A percentile compares a stretch with the other conserved stretches of the same genome.
Conservation (phyloP, 179 eudicot genomes). For the Carnegiea gigantea region DNA sequence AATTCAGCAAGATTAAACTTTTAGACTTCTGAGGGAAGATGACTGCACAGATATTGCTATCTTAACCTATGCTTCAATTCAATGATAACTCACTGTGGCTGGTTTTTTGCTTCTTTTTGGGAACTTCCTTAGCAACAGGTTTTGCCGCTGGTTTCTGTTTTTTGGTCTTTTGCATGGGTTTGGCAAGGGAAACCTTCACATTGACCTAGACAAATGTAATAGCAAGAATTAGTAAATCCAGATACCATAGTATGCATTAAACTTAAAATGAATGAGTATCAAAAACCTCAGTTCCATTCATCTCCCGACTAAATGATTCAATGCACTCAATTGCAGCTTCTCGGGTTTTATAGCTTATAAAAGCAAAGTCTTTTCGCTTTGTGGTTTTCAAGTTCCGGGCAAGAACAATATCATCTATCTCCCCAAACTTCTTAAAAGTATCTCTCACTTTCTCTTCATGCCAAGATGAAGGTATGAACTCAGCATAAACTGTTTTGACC, state of each 20-base stretch:
- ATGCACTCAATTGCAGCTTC: slow-evolving; percentile 70
- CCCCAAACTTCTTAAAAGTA: slow-evolving; percentile 59
- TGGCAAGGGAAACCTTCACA: slow-evolving; percentile 63
- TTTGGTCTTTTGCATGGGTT: slow-evolving; percentile 42
- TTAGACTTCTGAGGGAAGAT: neutral
- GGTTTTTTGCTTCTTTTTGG: slow-evolving; percentile 30
- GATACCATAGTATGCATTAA: slow-evolving; percentile 2
- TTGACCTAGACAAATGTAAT: slow-evolving; percentile 36
- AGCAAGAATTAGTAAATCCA: slow-evolving; percentile 9
- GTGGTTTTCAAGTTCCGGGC: slow-evolving; percentile 48
- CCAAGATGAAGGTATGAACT: slow-evolving; percentile 66
- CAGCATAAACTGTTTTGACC: slow-evolving; percentile 74
- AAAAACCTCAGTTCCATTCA: slow-evolving; percentile 43
- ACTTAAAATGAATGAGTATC: slow-evolving; percentile 4
- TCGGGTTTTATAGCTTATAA: slow-evolving; percentile 50
- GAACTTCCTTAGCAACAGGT: slow-evolving; percentile 30
- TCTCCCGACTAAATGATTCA: slow-evolving; percentile 40
- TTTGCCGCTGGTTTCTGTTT: slow-evolving; percentile 32
- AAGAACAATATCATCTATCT: slow-evolving; percentile 64
- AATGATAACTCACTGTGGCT: slow-evolving; percentile 36
- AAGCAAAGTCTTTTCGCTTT: slow-evolving; percentile 67
- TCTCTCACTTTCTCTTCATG: slow-evolving; percentile 55
- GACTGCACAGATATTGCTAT: neutral
- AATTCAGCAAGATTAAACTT: neutral
- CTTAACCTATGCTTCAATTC: neutral